These are phyloP conservation scores for Pholiota conissans DNA, from an alignment of 768 basidiomycete species.

Conservation along the genomic window DNA sequence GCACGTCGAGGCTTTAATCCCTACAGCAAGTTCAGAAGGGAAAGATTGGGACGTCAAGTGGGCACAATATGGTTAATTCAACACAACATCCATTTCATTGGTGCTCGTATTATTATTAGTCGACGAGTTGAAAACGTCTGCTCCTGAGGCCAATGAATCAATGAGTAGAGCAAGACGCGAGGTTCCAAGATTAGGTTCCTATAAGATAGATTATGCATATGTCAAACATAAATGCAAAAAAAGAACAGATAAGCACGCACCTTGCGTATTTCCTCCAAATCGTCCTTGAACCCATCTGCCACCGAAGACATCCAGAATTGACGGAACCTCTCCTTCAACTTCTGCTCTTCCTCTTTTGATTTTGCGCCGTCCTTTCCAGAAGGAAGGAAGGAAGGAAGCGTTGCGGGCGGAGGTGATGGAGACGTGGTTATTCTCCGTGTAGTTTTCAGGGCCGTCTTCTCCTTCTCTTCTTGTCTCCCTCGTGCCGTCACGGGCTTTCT, in stretches of 20 bases:
- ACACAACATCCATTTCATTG: slow-evolving; percentile 78
- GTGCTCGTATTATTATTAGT: slow-evolving; percentile 27
- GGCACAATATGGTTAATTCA: slow-evolving; percentile 34
- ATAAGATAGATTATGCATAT: no score
- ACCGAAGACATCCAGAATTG: slow-evolving; percentile 88
- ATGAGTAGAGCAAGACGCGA: slow-evolving; percentile 74
- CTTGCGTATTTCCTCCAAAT: slow-evolving; percentile 83
- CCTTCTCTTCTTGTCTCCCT: slow-evolving; percentile 11
- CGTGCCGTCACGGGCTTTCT: slow-evolving; percentile 8
- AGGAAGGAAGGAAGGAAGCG: slow-evolving; percentile 62
- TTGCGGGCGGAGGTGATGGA: slow-evolving; percentile 43
- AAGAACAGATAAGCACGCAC: slow-evolving; percentile 35
- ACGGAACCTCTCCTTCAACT: slow-evolving; percentile 66
- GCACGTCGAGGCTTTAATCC: no score
- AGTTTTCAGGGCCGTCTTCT: slow-evolving; percentile 10
- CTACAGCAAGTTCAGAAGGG: no score
- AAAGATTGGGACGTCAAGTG: not conserved
- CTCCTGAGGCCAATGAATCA: slow-evolving; percentile 79
- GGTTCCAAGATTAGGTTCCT: slow-evolving; percentile 67
- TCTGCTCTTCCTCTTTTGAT: slow-evolving; percentile 44
- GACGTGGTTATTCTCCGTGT: slow-evolving; percentile 37
- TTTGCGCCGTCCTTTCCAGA: slow-evolving; percentile 25
- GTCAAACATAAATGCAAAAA: not conserved
- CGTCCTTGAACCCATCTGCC: slow-evolving; percentile 80
- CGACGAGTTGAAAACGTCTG: slow-evolving; percentile 64